Percentiles rank a stretch among this genome's conserved stretches.
These are phyloP conservation scores for Zymoseptoria passerinii DNA, from an alignment of 2,329 filamentous ascomycete species.

Conservation along the genomic window DNA sequence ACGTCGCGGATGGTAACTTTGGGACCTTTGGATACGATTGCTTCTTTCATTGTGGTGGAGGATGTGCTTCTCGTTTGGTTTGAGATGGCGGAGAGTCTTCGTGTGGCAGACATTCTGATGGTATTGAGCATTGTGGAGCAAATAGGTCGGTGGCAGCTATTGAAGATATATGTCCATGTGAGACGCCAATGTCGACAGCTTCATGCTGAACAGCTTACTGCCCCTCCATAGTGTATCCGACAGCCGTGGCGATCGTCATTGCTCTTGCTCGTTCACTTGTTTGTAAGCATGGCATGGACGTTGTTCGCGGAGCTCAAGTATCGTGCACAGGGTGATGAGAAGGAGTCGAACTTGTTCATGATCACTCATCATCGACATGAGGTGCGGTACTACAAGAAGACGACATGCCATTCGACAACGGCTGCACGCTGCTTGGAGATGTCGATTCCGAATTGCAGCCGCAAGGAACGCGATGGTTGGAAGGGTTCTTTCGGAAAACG, in stretches of 20 bases:
- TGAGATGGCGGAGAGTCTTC: slow-evolving; percentile 14
- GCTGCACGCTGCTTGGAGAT: no score
- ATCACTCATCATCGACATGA: neutral
- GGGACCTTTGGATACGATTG: slow-evolving; percentile 28
- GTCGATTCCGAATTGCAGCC: no score
- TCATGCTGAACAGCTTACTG: neutral
- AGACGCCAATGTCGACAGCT: neutral
- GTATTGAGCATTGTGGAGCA: slow-evolving; percentile 8
- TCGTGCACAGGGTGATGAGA: neutral
- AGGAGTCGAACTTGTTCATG: neutral
- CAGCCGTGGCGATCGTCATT: neutral
- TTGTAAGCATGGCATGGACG: no score
- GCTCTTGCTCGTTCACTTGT: no score
- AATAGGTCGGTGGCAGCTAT: neutral
- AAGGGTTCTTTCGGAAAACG: no score
- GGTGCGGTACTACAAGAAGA: neutral
- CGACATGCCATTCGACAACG: no score
- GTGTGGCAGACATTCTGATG: slow-evolving; percentile 13
- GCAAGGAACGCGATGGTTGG: no score
- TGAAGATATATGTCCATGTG: neutral
- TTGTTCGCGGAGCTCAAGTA: no score
- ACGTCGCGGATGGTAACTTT: slow-evolving; percentile 33
- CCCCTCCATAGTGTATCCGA: neutral
- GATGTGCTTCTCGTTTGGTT: slow-evolving; percentile 13
- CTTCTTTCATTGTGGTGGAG: slow-evolving; percentile 30